phyloP scores from a whole-genome alignment of 805 yeast species.

The Debaryomyces castellii region DNA sequence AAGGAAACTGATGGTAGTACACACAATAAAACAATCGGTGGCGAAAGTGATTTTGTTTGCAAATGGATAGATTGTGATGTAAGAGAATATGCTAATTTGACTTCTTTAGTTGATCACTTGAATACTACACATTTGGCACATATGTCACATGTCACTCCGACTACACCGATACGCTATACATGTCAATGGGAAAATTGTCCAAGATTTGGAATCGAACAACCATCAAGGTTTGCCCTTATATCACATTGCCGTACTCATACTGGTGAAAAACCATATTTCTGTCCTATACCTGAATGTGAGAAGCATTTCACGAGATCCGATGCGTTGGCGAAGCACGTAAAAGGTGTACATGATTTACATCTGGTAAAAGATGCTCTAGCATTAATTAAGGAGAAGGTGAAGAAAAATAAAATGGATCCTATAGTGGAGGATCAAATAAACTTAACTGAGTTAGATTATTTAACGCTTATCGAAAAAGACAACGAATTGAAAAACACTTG shows the following conservation, averaged over 20 bases:
- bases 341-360: constrained; percentile 57
- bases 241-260: constrained; percentile 67
- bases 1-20: neutral
- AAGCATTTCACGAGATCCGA: constrained; percentile 58
- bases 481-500: constrained; percentile 38
- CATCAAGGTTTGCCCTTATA: constrained; percentile 56
- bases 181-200: constrained; percentile 67
- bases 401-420: constrained; percentile 26
- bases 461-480: constrained; percentile 29
- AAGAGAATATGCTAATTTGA: constrained; percentile 15
- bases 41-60: constrained; percentile 17
- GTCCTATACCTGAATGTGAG: constrained; percentile 67
- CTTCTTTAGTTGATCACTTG: constrained; percentile 32
- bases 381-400: constrained; percentile 27
- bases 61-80: constrained; percentile 32
- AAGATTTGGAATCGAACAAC: constrained; percentile 49
- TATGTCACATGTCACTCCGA: constrained; percentile 16
- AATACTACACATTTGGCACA: constrained; percentile 28
- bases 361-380: constrained; percentile 33
- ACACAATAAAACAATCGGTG: neutral
- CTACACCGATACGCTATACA: constrained; percentile 35
- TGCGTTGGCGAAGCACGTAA: constrained; percentile 63
- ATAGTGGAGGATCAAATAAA: constrained; percentile 20
- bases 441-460: constrained; percentile 28
- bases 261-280: constrained; percentile 64